phyloP scores from a whole-genome alignment of 768 basidiomycete genomes.

The Hygrophorus pudorinus region DNA sequence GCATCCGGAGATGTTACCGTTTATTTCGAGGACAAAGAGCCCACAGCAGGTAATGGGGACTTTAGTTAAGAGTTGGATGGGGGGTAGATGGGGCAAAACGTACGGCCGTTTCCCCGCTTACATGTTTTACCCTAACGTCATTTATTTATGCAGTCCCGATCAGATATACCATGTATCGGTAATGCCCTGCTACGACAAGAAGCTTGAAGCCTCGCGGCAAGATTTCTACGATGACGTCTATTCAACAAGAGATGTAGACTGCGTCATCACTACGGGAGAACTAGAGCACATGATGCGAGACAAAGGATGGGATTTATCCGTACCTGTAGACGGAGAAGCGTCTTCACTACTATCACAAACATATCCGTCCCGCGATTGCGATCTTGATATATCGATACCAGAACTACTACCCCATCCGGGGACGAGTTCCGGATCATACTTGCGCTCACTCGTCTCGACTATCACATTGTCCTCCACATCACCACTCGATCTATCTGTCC shows the following conservation, averaged over 20 bases:
- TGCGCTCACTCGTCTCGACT: conserved; percentile 65
- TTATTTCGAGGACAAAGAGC: conserved; percentile 81
- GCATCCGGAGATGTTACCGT: conserved; percentile 87
- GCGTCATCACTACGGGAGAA: conserved; percentile 95
- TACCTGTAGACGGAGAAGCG: conserved; percentile 42
- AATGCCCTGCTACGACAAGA: conserved; percentile 99
- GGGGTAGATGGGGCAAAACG: conserved; percentile 52
- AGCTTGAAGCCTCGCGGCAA: conserved; percentile 90
- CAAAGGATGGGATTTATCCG: conserved; percentile 67
- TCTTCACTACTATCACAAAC: conserved; percentile 6
- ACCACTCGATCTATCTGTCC: conserved; percentile 41
- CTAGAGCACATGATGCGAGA: conserved; percentile 78
- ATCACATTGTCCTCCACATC: conserved; percentile 31
- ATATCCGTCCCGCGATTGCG: background rate
- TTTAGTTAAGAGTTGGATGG: conserved; percentile 86
- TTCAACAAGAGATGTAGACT: conserved; percentile 88
- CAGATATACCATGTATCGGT: conserved; percentile 93
- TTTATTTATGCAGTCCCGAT: conserved; percentile 46
- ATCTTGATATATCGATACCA: conserved; percentile 34
- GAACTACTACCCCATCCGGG: conserved; percentile 74
- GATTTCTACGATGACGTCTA: conserved; percentile 84
- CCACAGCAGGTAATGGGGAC: conserved; percentile 93
- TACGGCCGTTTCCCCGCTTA: conserved; percentile 29
- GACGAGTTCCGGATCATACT: conserved; percentile 86
- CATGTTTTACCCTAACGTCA: background rate